phyloP scores from a whole-genome alignment of 2,329 filamentous ascomycete genomes.

The Oidium heveae region DNA sequence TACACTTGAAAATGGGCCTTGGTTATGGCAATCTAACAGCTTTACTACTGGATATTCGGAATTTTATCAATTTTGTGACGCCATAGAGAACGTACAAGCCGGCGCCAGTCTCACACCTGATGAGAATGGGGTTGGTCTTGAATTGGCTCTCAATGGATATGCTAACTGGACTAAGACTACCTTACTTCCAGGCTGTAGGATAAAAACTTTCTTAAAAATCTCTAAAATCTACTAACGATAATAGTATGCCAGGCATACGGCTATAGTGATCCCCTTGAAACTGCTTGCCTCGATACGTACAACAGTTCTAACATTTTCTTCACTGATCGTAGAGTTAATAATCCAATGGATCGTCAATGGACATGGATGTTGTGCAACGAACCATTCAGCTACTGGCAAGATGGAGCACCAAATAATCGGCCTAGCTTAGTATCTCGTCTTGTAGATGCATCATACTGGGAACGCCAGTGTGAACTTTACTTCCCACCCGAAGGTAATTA shows the following conservation, averaged over 20 bases:
- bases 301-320: conserved; percentile 23
- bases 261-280: conserved; percentile 19
- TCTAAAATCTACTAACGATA: neutral
- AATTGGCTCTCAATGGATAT: conserved; percentile 27
- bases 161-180: conserved; percentile 25
- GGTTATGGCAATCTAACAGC: conserved; percentile 28
- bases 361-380: conserved; percentile 33
- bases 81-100: conserved; percentile 16
- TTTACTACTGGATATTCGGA: conserved; percentile 22
- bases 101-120: conserved; percentile 12
- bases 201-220: neutral
- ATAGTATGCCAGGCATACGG: conserved; percentile 22
- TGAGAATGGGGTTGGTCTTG: conserved; percentile 24
- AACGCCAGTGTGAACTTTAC: conserved; percentile 26
- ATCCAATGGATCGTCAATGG: conserved; percentile 27
- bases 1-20: conserved; percentile 28
- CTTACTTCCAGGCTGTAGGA: conserved; percentile 23
- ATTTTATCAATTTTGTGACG: conserved; percentile 21
- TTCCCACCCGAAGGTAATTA: conserved; percentile 26
- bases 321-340: conserved; percentile 22
- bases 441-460: conserved; percentile 24
- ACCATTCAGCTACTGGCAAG: conserved; percentile 32
- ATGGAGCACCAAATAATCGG: conserved; percentile 21
- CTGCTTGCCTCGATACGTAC: conserved; percentile 28
- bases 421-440: conserved; percentile 26